These are phyloP conservation scores for Ascochyta viciae-villosae DNA, from an alignment of 2,329 filamentous ascomycete species.

Conservation along the genomic window DNA sequence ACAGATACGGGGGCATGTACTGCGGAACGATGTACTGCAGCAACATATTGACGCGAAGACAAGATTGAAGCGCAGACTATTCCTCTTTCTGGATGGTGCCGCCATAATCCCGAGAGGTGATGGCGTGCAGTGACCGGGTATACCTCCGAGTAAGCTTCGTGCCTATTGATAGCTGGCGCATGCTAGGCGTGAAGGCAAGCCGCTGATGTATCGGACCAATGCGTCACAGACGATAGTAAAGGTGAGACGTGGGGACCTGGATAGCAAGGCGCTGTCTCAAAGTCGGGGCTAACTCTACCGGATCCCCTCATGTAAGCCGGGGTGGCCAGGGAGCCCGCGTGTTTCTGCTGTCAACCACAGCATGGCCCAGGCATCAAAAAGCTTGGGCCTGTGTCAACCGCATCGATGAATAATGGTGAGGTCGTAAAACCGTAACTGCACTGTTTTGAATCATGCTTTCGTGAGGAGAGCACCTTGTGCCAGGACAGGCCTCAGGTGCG, in stretches of 20 bases:
- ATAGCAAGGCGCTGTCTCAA: conserved; percentile 46
- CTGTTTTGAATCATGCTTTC: neutral
- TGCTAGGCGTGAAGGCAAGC: conserved; percentile 41
- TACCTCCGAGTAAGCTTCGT: conserved; percentile 46
- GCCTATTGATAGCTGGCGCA: conserved; percentile 49
- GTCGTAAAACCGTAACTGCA: conserved; percentile 13
- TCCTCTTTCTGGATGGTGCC: conserved; percentile 43
- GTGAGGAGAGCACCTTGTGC: neutral
- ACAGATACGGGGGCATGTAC: conserved; percentile 48
- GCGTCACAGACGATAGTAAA: conserved; percentile 48
- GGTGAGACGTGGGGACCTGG: conserved; percentile 48
- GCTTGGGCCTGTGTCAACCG: conserved; percentile 30
- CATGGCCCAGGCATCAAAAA: conserved; percentile 32
- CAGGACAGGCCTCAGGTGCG: neutral
- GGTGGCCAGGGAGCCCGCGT: conserved; percentile 42
- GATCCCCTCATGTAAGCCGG: conserved; percentile 49
- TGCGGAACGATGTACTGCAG: conserved; percentile 51
- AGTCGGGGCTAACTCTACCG: conserved; percentile 44
- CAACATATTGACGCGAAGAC: conserved; percentile 51
- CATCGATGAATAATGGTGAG: conserved; percentile 30
- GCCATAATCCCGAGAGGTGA: conserved; percentile 44
- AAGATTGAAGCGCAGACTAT: conserved; percentile 45
- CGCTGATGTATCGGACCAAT: conserved; percentile 43
- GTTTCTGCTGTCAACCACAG: conserved; percentile 45
- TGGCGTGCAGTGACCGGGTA: conserved; percentile 46